A percentile compares a stretch with the other conserved stretches of the same genome.
phyloP scores from a whole-genome alignment of 106 monocot genomes.

The Xerophyta viscosa region DNA sequence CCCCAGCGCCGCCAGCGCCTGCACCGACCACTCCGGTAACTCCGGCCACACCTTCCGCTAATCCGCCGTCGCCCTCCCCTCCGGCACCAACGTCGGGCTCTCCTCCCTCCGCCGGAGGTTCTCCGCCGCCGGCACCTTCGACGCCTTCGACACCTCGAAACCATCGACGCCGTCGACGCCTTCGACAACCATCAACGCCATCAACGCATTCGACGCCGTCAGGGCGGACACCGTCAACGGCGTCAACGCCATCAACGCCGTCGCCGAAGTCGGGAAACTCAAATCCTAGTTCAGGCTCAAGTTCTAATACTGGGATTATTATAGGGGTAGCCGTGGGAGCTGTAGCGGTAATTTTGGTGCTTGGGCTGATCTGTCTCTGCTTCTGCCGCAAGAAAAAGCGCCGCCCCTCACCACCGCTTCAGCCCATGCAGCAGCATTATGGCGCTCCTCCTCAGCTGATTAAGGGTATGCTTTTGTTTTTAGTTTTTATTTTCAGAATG shows the following conservation, averaged over 20 bases:
- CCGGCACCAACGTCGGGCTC: too few relatives aligned
- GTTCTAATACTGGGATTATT: constrained; percentile 13
- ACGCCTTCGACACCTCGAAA: too few relatives aligned
- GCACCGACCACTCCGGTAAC: neutral
- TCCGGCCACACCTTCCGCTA: neutral
- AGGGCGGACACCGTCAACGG: constrained; percentile 1
- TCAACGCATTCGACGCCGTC: constrained; percentile 3
- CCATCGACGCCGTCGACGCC: too few relatives aligned
- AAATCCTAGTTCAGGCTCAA: too few relatives aligned
- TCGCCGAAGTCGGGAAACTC: constrained; percentile 6
- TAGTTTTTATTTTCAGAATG: too few relatives aligned
- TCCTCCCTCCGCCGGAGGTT: neutral
- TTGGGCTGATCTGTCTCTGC: constrained; percentile 18
- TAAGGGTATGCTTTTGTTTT: too few relatives aligned
- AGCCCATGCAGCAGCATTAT: too few relatives aligned
- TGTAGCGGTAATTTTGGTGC: constrained; percentile 21
- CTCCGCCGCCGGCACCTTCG: too few relatives aligned
- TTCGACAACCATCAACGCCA: too few relatives aligned
- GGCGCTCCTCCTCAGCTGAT: constrained; percentile 20
- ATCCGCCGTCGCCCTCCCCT: neutral
- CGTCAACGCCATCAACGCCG: constrained; percentile 1
- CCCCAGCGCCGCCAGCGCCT: constrained; percentile 2
- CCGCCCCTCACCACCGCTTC: neutral
- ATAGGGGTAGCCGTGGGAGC: constrained; percentile 40
- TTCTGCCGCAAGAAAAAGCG: constrained; percentile 27